These are phyloP conservation scores for Linaria vulgaris DNA, from an alignment of 257 asterid genomes.

Conservation along the genomic window DNA sequence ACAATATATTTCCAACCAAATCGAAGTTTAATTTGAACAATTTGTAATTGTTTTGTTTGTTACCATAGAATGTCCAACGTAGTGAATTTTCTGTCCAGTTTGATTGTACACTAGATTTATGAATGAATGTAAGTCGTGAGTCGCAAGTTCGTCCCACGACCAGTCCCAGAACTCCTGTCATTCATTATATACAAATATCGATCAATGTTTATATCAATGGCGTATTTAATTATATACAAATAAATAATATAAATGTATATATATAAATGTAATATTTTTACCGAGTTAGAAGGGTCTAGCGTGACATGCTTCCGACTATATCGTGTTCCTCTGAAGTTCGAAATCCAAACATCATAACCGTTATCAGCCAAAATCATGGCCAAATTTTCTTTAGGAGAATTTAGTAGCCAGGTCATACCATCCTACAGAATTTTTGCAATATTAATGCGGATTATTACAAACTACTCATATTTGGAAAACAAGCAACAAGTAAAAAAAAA, in stretches of 20 bases:
- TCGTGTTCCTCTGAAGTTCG: constrained; percentile 74
- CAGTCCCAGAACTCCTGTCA: constrained; percentile 64
- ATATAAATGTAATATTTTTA: neutral
- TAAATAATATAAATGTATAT: too few species aligned
- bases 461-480: too few species aligned
- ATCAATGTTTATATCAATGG: neutral
- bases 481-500: too few species aligned
- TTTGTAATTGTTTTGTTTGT: neutral
- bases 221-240: too few species aligned
- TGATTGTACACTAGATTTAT: constrained; percentile 44
- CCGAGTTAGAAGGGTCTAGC: constrained; percentile 54
- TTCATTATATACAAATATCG: neutral
- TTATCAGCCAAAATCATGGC: constrained; percentile 70
- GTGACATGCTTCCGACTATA: constrained; percentile 58
- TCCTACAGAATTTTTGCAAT: constrained; percentile 64
- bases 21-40: too few species aligned
- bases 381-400: constrained; percentile 59
- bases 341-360: constrained; percentile 86
- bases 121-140: constrained; percentile 53
- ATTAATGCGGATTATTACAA: too few species aligned
- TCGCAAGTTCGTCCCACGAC: constrained; percentile 77
- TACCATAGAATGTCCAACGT: constrained; percentile 73
- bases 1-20: too few species aligned
- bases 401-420: constrained; percentile 76
- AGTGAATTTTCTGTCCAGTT: constrained; percentile 58